phyloP scores from a whole-genome alignment of 2,329 filamentous ascomycete species.

The Gnomoniopsis sp. region DNA sequence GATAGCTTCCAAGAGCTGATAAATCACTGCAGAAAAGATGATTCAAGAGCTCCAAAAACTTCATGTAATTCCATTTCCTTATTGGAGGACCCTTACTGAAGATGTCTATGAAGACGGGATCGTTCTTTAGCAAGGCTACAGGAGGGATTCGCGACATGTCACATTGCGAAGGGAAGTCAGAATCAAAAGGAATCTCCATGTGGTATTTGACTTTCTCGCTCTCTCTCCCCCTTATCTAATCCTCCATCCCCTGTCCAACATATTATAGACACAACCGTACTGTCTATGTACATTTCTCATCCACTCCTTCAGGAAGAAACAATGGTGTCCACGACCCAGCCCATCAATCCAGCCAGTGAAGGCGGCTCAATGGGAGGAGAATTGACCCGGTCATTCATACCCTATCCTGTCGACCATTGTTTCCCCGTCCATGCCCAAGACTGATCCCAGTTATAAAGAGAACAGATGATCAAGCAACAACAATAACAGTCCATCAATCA shows the following conservation, averaged over 20 bases:
- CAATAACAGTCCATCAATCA: background rate
- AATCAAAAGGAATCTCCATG: background rate
- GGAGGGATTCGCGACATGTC: too few species aligned
- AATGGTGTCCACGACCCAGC: background rate
- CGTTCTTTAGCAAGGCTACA: too few species aligned
- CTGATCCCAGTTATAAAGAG: background rate
- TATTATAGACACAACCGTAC: background rate
- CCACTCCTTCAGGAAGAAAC: background rate
- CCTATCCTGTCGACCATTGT: background rate
- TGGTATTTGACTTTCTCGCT: background rate
- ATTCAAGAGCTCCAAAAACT: too few species aligned
- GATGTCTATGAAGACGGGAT: background rate
- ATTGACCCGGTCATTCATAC: slow-evolving; percentile 17
- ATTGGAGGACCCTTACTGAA: too few species aligned
- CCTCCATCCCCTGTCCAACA: background rate
- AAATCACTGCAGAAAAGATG: too few species aligned
- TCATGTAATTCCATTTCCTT: too few species aligned
- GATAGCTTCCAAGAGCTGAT: too few species aligned
- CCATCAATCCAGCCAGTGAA: background rate
- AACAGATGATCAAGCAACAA: background rate
- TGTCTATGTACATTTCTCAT: background rate
- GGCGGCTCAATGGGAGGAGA: slow-evolving; percentile 8
- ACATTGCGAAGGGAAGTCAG: background rate
- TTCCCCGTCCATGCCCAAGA: background rate
- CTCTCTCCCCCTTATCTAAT: background rate